phyloP scores from a whole-genome alignment of 2,329 filamentous ascomycete species.

The Venturia pyrina region DNA sequence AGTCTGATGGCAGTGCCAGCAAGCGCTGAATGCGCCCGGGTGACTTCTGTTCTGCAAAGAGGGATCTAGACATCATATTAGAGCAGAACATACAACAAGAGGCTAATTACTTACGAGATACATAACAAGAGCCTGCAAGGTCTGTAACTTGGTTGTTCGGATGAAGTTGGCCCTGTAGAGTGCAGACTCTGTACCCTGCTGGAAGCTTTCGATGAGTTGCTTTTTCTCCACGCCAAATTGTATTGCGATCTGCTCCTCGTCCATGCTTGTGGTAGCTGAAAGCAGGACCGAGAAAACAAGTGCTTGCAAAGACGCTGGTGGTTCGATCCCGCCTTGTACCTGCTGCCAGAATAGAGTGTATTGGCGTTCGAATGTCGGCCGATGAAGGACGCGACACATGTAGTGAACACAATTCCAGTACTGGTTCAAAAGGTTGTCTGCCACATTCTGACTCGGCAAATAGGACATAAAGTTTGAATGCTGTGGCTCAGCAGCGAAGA shows the following conservation, averaged over 20 bases:
- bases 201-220: constrained; percentile 51
- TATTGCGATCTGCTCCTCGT: constrained; percentile 40
- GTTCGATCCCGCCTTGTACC: constrained; percentile 49
- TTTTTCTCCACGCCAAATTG: constrained; percentile 49
- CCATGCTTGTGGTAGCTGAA: constrained; percentile 57
- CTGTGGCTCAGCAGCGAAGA: constrained; percentile 46
- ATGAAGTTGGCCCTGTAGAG: constrained; percentile 61
- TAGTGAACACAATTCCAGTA: constrained; percentile 62
- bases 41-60: constrained; percentile 61
- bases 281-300: constrained; percentile 62
- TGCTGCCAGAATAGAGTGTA: constrained; percentile 58
- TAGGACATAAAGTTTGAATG: constrained; percentile 47
- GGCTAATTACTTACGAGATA: constrained; percentile 50
- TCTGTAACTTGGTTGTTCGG: constrained; percentile 61
- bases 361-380: constrained; percentile 54
- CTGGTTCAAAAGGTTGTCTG: constrained; percentile 53
- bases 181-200: constrained; percentile 56
- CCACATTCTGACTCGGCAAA: constrained; percentile 47
- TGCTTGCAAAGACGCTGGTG: constrained; percentile 54
- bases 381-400: constrained; percentile 57
- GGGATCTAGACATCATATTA: constrained; percentile 44
- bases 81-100: not conserved
- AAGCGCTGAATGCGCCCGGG: constrained; percentile 61
- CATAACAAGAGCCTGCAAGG: constrained; percentile 66
- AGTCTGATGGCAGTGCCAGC: constrained; percentile 63